Conservation (phyloP, 257 asterid genomes). For the Plectranthus barbatus region DNA sequence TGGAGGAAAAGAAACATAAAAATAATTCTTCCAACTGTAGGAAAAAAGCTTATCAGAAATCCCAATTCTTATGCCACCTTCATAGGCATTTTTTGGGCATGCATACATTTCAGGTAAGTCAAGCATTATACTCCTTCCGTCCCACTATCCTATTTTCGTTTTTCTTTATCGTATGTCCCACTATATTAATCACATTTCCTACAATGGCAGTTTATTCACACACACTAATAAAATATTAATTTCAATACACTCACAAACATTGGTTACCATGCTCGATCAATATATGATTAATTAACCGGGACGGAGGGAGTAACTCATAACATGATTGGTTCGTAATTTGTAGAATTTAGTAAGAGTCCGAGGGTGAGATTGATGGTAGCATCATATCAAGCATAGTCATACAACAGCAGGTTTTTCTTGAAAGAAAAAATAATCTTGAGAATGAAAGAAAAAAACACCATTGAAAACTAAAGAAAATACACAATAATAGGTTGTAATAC, state of each 20-base stretch:
- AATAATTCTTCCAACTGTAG: constrained; percentile 42
- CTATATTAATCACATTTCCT: too few relatives aligned
- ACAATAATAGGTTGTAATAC: neutral
- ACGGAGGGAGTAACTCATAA: too few relatives aligned
- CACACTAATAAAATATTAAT: too few relatives aligned
- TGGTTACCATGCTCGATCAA: too few relatives aligned
- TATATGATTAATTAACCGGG: too few relatives aligned
- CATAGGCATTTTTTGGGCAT: constrained; percentile 68
- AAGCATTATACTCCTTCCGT: too few relatives aligned
- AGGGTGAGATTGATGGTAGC: neutral
- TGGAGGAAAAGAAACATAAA: constrained; percentile 26
- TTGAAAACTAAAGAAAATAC: too few relatives aligned
- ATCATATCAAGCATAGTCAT: neutral
- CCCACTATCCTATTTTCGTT: too few relatives aligned
- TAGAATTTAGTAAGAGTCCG: neutral
- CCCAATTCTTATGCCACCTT: constrained; percentile 79
- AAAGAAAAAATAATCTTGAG: neutral
- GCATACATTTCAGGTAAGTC: constrained; percentile 69
- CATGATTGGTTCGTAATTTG: neutral
- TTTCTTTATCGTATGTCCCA: too few relatives aligned
- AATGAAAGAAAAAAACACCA: neutral
- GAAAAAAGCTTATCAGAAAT: constrained; percentile 54
- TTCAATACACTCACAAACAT: too few relatives aligned
- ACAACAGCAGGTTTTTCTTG: neutral
- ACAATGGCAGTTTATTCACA: too few relatives aligned